These are phyloP conservation scores for Angophora floribunda DNA, from an alignment of 345 rosid species.

Conservation along the genomic window DNA sequence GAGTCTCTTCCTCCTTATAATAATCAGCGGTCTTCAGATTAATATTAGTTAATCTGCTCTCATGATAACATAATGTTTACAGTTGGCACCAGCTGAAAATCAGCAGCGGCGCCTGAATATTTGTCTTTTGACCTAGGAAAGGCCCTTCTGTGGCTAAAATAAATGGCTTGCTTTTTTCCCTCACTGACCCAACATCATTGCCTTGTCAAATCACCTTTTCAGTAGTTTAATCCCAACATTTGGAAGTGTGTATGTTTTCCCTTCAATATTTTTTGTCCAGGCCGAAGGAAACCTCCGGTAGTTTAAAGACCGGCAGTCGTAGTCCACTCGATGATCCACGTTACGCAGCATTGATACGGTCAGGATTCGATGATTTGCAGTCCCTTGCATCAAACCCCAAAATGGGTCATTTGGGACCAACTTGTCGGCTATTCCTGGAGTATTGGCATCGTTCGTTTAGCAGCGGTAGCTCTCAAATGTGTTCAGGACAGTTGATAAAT, in stretches of 20 bases:
- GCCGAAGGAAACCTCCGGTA: neutral
- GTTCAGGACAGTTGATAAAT: neutral
- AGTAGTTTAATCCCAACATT: neutral
- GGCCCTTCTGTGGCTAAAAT: neutral
- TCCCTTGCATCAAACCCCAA: no score
- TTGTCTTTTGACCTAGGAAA: neutral
- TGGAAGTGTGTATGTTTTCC: neutral
- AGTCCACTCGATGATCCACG: neutral
- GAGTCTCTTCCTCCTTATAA: neutral
- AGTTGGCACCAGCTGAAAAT: slow-evolving; percentile 13
- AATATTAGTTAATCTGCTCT: neutral
- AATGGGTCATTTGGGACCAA: neutral
- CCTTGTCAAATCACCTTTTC: neutral
- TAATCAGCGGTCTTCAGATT: neutral
- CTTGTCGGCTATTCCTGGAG: neutral
- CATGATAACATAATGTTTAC: neutral
- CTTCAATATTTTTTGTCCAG: neutral
- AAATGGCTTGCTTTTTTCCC: neutral
- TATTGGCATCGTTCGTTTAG: neutral
- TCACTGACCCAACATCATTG: neutral
- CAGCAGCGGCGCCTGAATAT: slow-evolving; percentile 9
- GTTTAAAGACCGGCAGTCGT: neutral
- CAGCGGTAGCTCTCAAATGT: neutral
- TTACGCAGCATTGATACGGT: no score
- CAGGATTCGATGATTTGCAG: no score